These are phyloP conservation scores for Ambrosiella cleistominuta DNA, from an alignment of 2,329 filamentous ascomycete species.

Conservation along the genomic window DNA sequence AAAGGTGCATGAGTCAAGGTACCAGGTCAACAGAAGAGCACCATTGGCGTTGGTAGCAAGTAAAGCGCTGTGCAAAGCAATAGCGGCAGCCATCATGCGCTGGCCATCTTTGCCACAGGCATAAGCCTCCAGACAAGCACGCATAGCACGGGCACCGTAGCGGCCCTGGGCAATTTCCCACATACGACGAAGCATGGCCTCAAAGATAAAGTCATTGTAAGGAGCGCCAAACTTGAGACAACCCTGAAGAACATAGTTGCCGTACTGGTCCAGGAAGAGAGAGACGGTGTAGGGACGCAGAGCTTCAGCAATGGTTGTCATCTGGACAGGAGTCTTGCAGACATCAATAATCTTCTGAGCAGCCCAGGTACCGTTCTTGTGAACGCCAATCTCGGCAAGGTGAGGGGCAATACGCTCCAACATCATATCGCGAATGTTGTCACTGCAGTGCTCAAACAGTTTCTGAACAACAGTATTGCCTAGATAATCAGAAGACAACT, in stretches of 20 bases:
- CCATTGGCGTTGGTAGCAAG: slow-evolving; percentile 93
- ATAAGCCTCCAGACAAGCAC: slow-evolving; percentile 90
- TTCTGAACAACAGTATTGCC: slow-evolving; percentile 99
- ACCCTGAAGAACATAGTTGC: slow-evolving; percentile 95
- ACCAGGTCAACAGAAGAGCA: slow-evolving; percentile 86
- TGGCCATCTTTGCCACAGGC: slow-evolving; percentile 91
- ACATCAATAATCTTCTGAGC: slow-evolving; percentile 99
- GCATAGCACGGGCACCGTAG: slow-evolving; percentile 89
- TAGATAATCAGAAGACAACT: slow-evolving; percentile 86
- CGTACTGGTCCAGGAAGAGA: slow-evolving; percentile 91
- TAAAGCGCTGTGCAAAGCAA: slow-evolving; percentile 92
- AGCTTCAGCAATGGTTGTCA: slow-evolving; percentile 67
- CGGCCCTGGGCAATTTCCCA: slow-evolving; percentile 88
- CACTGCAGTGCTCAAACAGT: slow-evolving; percentile 89
- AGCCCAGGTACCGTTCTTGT: slow-evolving; percentile 99
- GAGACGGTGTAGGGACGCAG: slow-evolving; percentile 75
- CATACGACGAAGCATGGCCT: slow-evolving; percentile 84
- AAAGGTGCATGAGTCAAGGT: slow-evolving; percentile 94
- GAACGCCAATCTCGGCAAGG: slow-evolving; percentile 86
- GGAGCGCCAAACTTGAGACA: slow-evolving; percentile 82
- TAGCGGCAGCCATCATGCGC: slow-evolving; percentile 79
- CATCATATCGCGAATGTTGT: slow-evolving; percentile 82
- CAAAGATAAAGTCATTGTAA: slow-evolving; percentile 93
- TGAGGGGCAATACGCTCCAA: slow-evolving; percentile 73
- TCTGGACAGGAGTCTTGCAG: slow-evolving; percentile 68